Base-by-base conservation (phyloP, 2,329 filamentous ascomycete species). In the Pezicula rhizophila region DNA sequence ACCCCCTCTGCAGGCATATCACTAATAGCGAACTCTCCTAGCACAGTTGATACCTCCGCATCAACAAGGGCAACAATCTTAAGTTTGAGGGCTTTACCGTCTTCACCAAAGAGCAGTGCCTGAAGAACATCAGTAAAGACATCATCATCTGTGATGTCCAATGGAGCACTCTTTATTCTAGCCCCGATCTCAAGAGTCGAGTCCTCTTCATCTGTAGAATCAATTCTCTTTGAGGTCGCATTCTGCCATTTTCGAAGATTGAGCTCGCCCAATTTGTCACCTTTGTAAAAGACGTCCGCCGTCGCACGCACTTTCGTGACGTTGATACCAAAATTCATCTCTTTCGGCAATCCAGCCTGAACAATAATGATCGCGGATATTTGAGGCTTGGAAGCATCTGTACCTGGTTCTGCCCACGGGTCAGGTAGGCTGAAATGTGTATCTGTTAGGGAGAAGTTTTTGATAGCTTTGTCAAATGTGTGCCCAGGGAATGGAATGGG, bases 391-490 rank as follows among this genome's bases (percentile, higher is more conserved):
- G 85, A 76, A 45, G 84, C 80, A 0, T 89, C 87, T 10, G 84
- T 80, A 49, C 78, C 80, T 0, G 88, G 87, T 15, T 90, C 82
- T 2, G 89, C 88, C 59, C 85, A 79, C 1, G 88, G 86, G 59
- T 90, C 82, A 0, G 93, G 93, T 41, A 99, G 71, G 43, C 80
- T 81, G 66, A 99, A 96, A 60, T 95, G 82, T 37, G 95, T 89
- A 62, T 96, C 80, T 2, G 83, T 81, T 56, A 97, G 72, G 18
- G 89, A 87, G 64, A 97, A 96, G 58, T 93, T 92, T 57, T 84
- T 85, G 63, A 99, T 86, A 14, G 96, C 71, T 55, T 87, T 83
- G 56, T 90, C 89, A 59, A 96, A 84, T 0, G 84, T 84, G 50
- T 84, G 81, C 5, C 89, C 89, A 0, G 89, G 88, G 53, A 97